Percentiles rank a stretch among this genome's conserved stretches.
These are phyloP conservation scores for Saccharomycopsis capsularis DNA, from an alignment of 805 yeast species.

Conservation along the genomic window DNA sequence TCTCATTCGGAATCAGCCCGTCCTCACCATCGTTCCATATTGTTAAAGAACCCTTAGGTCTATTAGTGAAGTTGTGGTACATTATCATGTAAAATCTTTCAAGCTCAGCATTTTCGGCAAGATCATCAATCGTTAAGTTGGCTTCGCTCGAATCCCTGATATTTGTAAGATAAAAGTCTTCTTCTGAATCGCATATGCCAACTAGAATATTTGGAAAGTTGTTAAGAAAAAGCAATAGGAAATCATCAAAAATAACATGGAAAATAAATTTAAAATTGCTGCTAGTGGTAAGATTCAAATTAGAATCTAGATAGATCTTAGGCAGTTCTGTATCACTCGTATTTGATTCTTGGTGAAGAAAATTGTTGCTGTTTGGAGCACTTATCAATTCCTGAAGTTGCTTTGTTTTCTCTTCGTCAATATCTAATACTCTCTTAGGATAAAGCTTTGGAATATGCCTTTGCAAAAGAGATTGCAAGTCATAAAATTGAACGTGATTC, in stretches of 20 bases:
- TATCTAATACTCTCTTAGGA: constrained; percentile 47
- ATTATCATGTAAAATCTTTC: constrained; percentile 68
- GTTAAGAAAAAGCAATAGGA: constrained; percentile 26
- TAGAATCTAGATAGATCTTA: constrained; percentile 15
- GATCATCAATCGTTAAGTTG: constrained; percentile 42
- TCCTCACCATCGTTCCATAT: neutral
- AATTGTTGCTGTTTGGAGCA: constrained; percentile 1
- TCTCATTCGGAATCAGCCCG: constrained; percentile 20
- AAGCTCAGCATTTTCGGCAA: constrained; percentile 71
- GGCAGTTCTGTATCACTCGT: constrained; percentile 5
- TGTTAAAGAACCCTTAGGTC: neutral
- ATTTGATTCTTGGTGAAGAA: too few relatives aligned
- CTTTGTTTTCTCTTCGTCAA: constrained; percentile 37
- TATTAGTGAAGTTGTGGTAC: constrained; percentile 8
- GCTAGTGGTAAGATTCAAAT: constrained; percentile 1
- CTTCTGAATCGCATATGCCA: constrained; percentile 26
- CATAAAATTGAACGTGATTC: constrained; percentile 48
- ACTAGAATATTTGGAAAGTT: constrained; percentile 33
- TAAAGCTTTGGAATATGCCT: constrained; percentile 53
- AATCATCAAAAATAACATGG: constrained; percentile 11
- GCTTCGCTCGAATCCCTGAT: constrained; percentile 19
- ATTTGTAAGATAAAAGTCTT: constrained; percentile 24
- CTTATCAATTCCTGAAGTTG: constrained; percentile 26
- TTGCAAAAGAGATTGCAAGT: constrained; percentile 59
- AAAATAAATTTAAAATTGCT: constrained; percentile 5